phyloP scores from a whole-genome alignment of 2,329 filamentous ascomycete genomes.

The Fusarium lyarnte region DNA sequence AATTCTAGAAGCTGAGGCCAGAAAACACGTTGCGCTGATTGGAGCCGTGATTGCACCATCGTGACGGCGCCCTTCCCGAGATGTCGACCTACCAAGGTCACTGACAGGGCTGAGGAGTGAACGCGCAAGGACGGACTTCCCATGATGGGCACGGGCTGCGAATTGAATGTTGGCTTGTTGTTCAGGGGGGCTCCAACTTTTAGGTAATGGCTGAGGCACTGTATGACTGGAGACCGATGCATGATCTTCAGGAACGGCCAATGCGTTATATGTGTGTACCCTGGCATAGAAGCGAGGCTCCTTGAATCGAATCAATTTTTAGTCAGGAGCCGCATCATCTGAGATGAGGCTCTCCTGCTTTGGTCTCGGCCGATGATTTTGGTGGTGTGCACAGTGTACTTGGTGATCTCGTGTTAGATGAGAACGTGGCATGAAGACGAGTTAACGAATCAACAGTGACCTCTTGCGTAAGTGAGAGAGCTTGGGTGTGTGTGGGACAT shows the following conservation, averaged over 20 bases:
- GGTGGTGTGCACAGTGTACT: constrained; percentile 9
- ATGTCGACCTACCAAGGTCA: constrained; percentile 14
- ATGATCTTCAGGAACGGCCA: constrained; percentile 39
- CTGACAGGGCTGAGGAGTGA: constrained; percentile 25
- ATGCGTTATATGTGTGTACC: constrained; percentile 31
- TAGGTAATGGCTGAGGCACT: constrained; percentile 29
- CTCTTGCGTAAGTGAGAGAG: constrained; percentile 11
- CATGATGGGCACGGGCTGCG: background rate
- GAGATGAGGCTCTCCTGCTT: constrained; percentile 30
- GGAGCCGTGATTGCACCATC: constrained; percentile 37
- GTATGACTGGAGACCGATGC: constrained; percentile 21
- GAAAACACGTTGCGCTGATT: constrained; percentile 35
- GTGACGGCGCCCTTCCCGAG: constrained; percentile 5
- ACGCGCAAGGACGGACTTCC: constrained; percentile 19
- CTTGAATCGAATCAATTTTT: constrained; percentile 4
- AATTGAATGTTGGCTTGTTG: background rate
- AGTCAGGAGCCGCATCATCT: constrained; percentile 29
- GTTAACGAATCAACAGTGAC: constrained; percentile 13
- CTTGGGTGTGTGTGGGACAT: constrained; percentile 13
- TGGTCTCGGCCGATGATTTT: constrained; percentile 24
- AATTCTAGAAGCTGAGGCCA: background rate
- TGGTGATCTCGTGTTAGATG: constrained; percentile 16
- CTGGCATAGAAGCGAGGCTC: constrained; percentile 10
- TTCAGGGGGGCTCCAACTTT: constrained; percentile 13
- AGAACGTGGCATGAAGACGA: constrained; percentile 12